Evolutionary conservation across 306 rosid species (phyloP).

Genomic region (Lupinus albus): DNA sequence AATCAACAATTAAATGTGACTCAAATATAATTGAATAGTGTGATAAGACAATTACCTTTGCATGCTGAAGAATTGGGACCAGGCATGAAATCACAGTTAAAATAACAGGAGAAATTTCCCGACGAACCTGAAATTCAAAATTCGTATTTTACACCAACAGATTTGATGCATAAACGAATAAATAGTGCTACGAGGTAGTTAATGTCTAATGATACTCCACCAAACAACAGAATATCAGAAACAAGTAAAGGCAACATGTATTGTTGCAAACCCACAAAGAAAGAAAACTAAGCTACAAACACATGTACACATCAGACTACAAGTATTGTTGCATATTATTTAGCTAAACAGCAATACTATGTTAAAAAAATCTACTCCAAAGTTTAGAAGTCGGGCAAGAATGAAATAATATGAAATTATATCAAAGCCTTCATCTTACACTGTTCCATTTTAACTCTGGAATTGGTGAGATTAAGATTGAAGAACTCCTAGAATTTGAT

Average conservation of each 20-base stretch:
- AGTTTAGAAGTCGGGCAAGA: neutral
- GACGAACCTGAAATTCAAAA: slow-evolving; percentile 72
- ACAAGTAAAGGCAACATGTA: slow-evolving; percentile 31
- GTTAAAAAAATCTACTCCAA: slow-evolving; percentile 26
- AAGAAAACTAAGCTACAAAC: slow-evolving; percentile 9
- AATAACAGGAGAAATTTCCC: slow-evolving; percentile 85
- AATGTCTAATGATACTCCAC: neutral
- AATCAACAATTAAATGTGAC: slow-evolving; percentile 39
- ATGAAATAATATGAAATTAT: slow-evolving; percentile 8
- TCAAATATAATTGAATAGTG: slow-evolving; percentile 21
- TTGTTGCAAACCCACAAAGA: neutral
- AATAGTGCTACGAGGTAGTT: slow-evolving; percentile 4
- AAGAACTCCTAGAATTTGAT: slow-evolving; percentile 8
- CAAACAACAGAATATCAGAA: slow-evolving; percentile 8
- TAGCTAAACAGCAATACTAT: slow-evolving; percentile 3
- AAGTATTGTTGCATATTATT: neutral
- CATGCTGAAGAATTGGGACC: slow-evolving; percentile 89
- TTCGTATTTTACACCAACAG: neutral
- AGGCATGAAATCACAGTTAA: slow-evolving; percentile 76
- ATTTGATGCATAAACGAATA: slow-evolving; percentile 24
- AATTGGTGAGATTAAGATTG: slow-evolving; percentile 3
- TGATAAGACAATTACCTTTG: slow-evolving; percentile 64
- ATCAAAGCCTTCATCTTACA: slow-evolving; percentile 11
- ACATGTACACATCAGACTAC: neutral
- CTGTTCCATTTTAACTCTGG: slow-evolving; percentile 7